Evolutionary conservation across 805 yeast genomes (phyloP).

Genomic region (Metschnikowia noctiluminum): DNA sequence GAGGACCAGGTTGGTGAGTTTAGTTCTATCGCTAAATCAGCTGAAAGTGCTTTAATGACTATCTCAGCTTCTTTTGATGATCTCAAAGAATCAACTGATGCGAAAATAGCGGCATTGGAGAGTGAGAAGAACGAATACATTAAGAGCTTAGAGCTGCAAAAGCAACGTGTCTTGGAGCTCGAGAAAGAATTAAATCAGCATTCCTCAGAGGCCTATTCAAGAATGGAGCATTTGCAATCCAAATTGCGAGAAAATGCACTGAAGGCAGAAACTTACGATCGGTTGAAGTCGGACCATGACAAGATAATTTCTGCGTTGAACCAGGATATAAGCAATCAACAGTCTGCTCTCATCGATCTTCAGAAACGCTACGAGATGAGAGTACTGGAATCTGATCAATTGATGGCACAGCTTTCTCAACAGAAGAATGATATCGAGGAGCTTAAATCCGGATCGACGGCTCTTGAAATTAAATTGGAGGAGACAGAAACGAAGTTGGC

Average conservation of each 20-base stretch:
- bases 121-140: conserved; percentile 25
- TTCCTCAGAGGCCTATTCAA: conserved; percentile 4
- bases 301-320: conserved; percentile 25
- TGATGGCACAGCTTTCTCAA: conserved; percentile 10
- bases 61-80: conserved; percentile 53
- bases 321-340: conserved; percentile 40
- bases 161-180: conserved; percentile 4
- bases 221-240: conserved; percentile 19
- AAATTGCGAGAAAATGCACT: conserved; percentile 23
- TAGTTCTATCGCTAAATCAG: conserved; percentile 57
- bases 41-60: conserved; percentile 60
- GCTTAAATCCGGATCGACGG: conserved; percentile 1
- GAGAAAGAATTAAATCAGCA: conserved; percentile 4
- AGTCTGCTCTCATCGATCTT: conserved; percentile 43
- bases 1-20: conserved; percentile 59
- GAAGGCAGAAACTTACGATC: conserved; percentile 36
- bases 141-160: conserved; percentile 18
- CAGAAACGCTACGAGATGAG: conserved; percentile 48
- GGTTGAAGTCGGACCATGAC: conserved; percentile 31
- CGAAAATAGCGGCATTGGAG: conserved; percentile 18
- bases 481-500: conserved; percentile 43
- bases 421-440: conserved; percentile 8
- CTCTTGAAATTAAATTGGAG: conserved; percentile 3
- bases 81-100: conserved; percentile 26
- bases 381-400: conserved; percentile 12